These are phyloP conservation scores for Phytophthora foliorum DNA, from an alignment of 352 stramenopile species.

Conservation along the genomic window DNA sequence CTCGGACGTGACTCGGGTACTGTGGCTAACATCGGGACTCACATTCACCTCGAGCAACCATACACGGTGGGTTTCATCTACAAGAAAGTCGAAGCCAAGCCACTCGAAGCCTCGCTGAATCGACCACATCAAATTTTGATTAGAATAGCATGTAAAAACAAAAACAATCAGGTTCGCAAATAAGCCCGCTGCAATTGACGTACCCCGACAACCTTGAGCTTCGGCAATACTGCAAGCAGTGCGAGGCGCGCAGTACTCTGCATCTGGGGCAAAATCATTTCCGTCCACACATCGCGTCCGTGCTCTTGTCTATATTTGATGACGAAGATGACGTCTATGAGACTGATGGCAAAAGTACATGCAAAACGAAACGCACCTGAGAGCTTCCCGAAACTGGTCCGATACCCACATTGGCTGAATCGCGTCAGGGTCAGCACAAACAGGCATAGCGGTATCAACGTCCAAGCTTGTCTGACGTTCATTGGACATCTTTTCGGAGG, in stretches of 20 bases:
- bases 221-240: constrained; percentile 50
- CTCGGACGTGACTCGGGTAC: constrained; percentile 59
- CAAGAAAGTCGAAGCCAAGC: constrained; percentile 87
- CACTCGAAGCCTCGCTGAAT: constrained; percentile 84
- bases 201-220: constrained; percentile 67
- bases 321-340: background rate
- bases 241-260: constrained; percentile 47
- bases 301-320: constrained; percentile 35
- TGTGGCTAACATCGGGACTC: constrained; percentile 89
- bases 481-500: background rate
- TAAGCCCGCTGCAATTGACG: background rate
- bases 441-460: background rate
- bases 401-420: constrained; percentile 77
- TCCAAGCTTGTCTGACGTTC: constrained; percentile 1
- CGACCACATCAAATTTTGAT: background rate
- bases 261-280: constrained; percentile 68
- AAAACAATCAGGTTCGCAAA: background rate
- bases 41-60: constrained; percentile 92
- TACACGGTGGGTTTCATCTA: constrained; percentile 61
- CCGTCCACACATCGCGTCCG: constrained; percentile 55
- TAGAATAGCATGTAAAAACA: background rate
- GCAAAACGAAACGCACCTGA: constrained; percentile 36
- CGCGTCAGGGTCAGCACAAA: background rate
- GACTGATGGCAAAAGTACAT: background rate
- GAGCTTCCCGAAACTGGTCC: constrained; percentile 40